These are phyloP conservation scores for Seiridium unicorne DNA, from an alignment of 2,329 filamentous ascomycete genomes.

Conservation along the genomic window DNA sequence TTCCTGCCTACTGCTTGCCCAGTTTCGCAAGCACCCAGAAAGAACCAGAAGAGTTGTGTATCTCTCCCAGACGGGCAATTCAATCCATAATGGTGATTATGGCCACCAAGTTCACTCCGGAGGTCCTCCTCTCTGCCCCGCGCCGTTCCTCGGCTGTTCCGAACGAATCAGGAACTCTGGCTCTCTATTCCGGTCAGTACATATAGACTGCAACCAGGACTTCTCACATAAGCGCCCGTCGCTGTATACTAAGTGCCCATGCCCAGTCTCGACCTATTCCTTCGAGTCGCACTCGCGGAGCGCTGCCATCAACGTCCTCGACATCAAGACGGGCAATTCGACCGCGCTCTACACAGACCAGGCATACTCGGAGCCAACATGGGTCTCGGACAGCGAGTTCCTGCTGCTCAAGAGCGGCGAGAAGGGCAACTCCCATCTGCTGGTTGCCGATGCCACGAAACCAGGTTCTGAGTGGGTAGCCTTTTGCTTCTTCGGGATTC, in stretches of 20 bases:
- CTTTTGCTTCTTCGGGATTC: neutral
- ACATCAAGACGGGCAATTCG: conserved; percentile 65
- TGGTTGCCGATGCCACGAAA: conserved; percentile 36
- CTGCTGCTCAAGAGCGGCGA: conserved; percentile 51
- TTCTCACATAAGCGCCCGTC: too few relatives aligned
- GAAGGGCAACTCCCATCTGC: conserved; percentile 45
- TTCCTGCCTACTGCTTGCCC: neutral
- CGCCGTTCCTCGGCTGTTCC: conserved; percentile 68
- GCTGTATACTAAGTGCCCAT: too few relatives aligned
- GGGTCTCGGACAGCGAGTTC: conserved; percentile 69
- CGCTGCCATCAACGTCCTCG: conserved; percentile 68
- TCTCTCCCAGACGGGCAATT: too few relatives aligned
- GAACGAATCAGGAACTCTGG: conserved; percentile 63
- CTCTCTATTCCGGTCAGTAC: conserved; percentile 58
- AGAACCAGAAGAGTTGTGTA: too few relatives aligned
- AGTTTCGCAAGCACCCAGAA: too few relatives aligned
- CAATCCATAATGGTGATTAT: conserved; percentile 62
- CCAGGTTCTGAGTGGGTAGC: conserved; percentile 36
- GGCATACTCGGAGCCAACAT: conserved; percentile 68
- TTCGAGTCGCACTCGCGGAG: conserved; percentile 72
- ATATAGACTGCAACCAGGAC: too few relatives aligned
- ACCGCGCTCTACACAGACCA: conserved; percentile 63
- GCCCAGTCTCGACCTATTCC: conserved; percentile 68
- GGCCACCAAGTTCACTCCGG: conserved; percentile 70
- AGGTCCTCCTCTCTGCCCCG: conserved; percentile 74